These are phyloP conservation scores for Apiospora malaysiana DNA, from an alignment of 2,329 filamentous ascomycete species.

Conservation along the genomic window DNA sequence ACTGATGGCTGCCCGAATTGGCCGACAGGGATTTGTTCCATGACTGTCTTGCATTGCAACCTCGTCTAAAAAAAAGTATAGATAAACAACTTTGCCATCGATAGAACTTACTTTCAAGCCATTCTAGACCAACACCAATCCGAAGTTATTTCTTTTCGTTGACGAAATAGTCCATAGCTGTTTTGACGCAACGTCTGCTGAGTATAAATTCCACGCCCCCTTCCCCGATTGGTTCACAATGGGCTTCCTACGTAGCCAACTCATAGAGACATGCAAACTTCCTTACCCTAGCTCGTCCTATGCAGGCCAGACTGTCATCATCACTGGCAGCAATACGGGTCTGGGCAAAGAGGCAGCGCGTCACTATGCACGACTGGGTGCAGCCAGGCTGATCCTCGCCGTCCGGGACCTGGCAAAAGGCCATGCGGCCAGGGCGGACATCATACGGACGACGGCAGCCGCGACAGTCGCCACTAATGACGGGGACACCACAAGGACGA, in stretches of 20 bases:
- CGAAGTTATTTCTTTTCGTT: not conserved
- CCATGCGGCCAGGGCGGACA: slow-evolving; percentile 44
- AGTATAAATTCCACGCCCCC: not conserved
- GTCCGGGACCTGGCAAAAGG: slow-evolving; percentile 42
- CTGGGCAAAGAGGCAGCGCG: slow-evolving; percentile 43
- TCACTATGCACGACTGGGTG: slow-evolving; percentile 33
- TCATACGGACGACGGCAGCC: slow-evolving; percentile 35
- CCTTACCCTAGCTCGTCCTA: slow-evolving; percentile 33
- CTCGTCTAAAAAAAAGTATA: not conserved
- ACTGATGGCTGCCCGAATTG: not conserved
- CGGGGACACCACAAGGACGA: slow-evolving; percentile 29
- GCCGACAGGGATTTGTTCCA: not conserved
- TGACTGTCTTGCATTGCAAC: not conserved
- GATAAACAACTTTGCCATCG: not conserved
- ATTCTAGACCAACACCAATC: not conserved
- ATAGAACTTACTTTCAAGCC: too few species aligned
- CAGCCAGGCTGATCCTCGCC: slow-evolving; percentile 40
- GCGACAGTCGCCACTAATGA: too few species aligned
- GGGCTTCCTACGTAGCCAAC: slow-evolving; percentile 26
- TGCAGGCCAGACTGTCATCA: slow-evolving; percentile 39
- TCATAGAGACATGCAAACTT: slow-evolving; percentile 20
- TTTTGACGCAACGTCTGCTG: not conserved
- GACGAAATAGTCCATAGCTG: not conserved
- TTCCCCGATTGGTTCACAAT: not conserved
- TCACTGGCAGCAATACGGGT: slow-evolving; percentile 44